Evolutionary conservation across 805 yeast genomes (phyloP).

Genomic region (Yarrowia phangngaensis): DNA sequence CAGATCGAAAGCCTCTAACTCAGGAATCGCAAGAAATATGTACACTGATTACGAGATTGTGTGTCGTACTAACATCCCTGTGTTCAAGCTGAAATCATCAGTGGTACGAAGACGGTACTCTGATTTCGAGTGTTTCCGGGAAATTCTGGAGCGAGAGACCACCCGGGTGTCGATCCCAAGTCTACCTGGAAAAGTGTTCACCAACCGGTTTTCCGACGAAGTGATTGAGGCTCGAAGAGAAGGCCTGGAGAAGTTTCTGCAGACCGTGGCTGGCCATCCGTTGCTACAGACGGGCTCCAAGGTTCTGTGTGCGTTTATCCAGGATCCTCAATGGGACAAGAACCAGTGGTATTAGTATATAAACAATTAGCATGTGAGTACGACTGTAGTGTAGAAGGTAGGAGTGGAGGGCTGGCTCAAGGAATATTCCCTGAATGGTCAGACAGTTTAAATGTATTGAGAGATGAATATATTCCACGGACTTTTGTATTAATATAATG

Average conservation of each 20-base stretch:
- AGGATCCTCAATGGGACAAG: slow-evolving; percentile 76
- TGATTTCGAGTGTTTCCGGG: slow-evolving; percentile 80
- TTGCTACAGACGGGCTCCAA: slow-evolving; percentile 81
- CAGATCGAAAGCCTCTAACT: slow-evolving; percentile 14
- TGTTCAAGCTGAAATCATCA: slow-evolving; percentile 62
- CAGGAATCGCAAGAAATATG: slow-evolving; percentile 52
- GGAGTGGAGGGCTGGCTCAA: too few relatives aligned
- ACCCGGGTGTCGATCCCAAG: slow-evolving; percentile 79
- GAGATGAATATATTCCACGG: too few relatives aligned
- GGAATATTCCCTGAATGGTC: too few relatives aligned
- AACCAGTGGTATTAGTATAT: slow-evolving; percentile 21
- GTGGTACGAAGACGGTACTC: slow-evolving; percentile 81
- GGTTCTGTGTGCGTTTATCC: slow-evolving; percentile 75
- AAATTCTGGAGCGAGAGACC: slow-evolving; percentile 68
- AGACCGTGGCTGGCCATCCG: slow-evolving; percentile 84
- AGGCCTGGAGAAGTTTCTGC: slow-evolving; percentile 78
- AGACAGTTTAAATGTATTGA: too few relatives aligned
- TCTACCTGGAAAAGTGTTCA: slow-evolving; percentile 83
- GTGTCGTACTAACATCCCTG: slow-evolving; percentile 88
- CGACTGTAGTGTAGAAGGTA: neutral
- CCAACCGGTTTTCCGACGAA: slow-evolving; percentile 73
- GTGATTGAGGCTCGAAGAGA: slow-evolving; percentile 77
- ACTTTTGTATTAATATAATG: too few relatives aligned
- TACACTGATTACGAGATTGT: slow-evolving; percentile 89
- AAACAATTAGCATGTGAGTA: neutral